Base-by-base conservation (phyloP, 2,329 filamentous ascomycete species). In the Cladophialophora exuberans region DNA sequence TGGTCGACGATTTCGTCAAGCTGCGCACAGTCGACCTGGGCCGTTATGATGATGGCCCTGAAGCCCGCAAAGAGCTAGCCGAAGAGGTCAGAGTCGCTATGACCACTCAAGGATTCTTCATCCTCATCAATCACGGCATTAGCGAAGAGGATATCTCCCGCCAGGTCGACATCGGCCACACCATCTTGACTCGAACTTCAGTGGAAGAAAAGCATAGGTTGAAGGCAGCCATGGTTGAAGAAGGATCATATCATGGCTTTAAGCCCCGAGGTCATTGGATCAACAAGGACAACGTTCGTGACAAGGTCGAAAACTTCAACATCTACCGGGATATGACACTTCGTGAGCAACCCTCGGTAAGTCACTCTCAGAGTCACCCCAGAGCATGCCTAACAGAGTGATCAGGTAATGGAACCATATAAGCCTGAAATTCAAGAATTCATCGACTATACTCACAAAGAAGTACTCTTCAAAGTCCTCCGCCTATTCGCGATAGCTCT, bases 51-150 rank as follows among this genome's bases (percentile, higher is more conserved):
- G 43, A 57, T 7, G 42, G 49, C 18, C 31, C 47, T 15, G 30
- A 42, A 9, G 53, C 54, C n/a, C 23, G 28, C 6, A 18, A 18
- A 6, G 48, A 22, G 10, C 44, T 57, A 5, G 48, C 54, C 2
- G 49, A 57, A 26, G 9, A 57, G 31, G 36, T 57, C 10, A 35
- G 26, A 11, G 22, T 20, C 3, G 54, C 54, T 4, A 57, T 57
- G 54, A 48, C 42, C 15, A 49, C 54, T 0, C 54, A 57, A 13
- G 54, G 83, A 0, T 83, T 86, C 71, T 86, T 86, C 70, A 85
- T 85, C 57, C 78, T 86, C 17, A 80, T 79, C 55, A 84, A 85
- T 68, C 85, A 82, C 57, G 83, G 82, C 26, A 73, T 86, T n/a
- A 72, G 70, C 1, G 81, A 85, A 65, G 81, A 84, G 42, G 73